Percentiles rank a stretch among this genome's conserved stretches.
phyloP scores from a whole-genome alignment of 345 rosid genomes.

The Punica granatum region DNA sequence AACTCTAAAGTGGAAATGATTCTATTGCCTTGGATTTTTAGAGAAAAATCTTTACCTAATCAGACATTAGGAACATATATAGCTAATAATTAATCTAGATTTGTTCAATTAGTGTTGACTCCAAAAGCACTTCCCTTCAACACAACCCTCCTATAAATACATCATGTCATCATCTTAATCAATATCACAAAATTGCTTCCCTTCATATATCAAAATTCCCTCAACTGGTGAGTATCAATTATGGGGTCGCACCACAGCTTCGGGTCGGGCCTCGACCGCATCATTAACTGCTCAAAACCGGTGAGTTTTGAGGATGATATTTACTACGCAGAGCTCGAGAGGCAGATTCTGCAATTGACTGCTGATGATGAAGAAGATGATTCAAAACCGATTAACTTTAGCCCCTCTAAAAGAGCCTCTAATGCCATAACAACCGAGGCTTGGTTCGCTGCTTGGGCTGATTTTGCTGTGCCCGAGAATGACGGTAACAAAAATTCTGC shows the following conservation, averaged over 20 bases:
- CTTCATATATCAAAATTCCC: background rate
- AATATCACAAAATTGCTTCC: background rate
- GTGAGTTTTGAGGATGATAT: constrained; percentile 13
- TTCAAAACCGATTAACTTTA: background rate
- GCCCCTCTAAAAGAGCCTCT: background rate
- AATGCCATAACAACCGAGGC: background rate
- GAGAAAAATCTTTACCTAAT: constrained; percentile 11
- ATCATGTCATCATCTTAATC: background rate
- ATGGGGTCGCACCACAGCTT: background rate
- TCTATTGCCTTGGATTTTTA: background rate
- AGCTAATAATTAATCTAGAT: background rate
- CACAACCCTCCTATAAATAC: background rate
- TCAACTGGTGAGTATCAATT: too few species aligned
- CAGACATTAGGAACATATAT: background rate
- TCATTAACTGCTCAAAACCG: background rate
- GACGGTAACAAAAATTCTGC: background rate
- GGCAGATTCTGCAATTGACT: constrained; percentile 22
- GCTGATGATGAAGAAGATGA: constrained; percentile 16
- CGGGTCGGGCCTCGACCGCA: background rate
- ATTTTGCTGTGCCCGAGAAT: background rate
- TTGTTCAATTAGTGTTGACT: background rate
- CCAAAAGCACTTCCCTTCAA: background rate
- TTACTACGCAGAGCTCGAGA: constrained; percentile 19
- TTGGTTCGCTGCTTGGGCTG: background rate
- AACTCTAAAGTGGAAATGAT: background rate